These are phyloP conservation scores for Mangifera indica DNA, from an alignment of 345 rosid genomes.

Conservation along the genomic window DNA sequence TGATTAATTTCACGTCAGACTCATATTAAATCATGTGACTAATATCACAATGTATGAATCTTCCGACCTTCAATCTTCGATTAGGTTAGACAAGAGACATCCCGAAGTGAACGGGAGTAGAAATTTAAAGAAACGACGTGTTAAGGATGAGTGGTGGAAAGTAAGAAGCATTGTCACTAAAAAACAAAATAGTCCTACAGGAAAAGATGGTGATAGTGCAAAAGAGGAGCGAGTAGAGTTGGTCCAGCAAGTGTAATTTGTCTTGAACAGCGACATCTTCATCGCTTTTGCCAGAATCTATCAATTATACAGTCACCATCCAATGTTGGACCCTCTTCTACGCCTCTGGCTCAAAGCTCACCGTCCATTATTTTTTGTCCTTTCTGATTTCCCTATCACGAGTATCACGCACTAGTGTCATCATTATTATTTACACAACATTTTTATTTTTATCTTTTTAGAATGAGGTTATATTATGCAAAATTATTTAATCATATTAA, in stretches of 20 bases:
- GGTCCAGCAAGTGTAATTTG: slow-evolving; percentile 6
- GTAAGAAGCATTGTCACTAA: not conserved
- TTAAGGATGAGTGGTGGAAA: not conserved
- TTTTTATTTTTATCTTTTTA: not conserved
- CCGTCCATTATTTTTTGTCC: slow-evolving; percentile 12
- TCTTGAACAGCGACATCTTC: slow-evolving; percentile 33
- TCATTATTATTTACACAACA: not conserved
- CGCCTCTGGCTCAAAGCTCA: slow-evolving; percentile 26
- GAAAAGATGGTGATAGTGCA: slow-evolving; percentile 6
- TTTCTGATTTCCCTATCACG: not conserved
- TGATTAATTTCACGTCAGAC: no score
- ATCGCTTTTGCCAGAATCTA: slow-evolving; percentile 19
- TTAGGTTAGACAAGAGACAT: no score
- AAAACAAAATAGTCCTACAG: not conserved
- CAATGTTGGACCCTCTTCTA: slow-evolving; percentile 21
- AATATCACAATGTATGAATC: no score
- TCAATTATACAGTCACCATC: slow-evolving; percentile 17
- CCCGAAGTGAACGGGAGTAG: no score
- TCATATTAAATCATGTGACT: no score
- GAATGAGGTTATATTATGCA: no score
- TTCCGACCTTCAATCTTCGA: no score
- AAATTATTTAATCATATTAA: no score
- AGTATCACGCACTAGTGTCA: not conserved
- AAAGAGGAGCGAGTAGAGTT: not conserved
- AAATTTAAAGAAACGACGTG: not conserved